A percentile compares a stretch with the other conserved stretches of the same genome.
Evolutionary conservation across 805 yeast genomes (phyloP).

Genomic region (Wickerhamomyces silvicola): DNA sequence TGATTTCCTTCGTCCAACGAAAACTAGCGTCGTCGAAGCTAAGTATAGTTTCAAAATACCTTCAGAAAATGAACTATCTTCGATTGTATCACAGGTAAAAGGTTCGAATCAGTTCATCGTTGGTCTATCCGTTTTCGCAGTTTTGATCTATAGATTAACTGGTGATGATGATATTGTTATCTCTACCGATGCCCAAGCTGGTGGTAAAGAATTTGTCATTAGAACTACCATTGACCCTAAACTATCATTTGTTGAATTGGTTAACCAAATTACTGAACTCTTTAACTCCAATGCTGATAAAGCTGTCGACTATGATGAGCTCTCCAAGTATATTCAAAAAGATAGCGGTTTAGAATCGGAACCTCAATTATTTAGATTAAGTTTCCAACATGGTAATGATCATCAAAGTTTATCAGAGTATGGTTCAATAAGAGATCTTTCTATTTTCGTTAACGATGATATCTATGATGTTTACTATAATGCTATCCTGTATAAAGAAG

Average conservation of each 20-base stretch:
- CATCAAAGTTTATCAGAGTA: conserved; percentile 22
- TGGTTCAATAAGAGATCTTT: conserved; percentile 60
- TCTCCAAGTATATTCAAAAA: conserved; percentile 45
- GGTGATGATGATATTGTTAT: conserved; percentile 94
- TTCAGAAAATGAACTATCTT: conserved; percentile 18
- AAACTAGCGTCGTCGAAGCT: conserved; percentile 62
- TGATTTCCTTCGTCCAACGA: conserved; percentile 75
- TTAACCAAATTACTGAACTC: conserved; percentile 36
- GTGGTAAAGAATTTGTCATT: conserved; percentile 46
- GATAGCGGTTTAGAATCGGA: conserved; percentile 44
- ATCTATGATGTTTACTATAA: conserved; percentile 56
- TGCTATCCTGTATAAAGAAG: conserved; percentile 62
- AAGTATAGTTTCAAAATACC: conserved; percentile 33
- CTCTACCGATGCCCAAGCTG: conserved; percentile 50
- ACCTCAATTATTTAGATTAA: conserved; percentile 55
- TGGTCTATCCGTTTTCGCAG: conserved; percentile 61
- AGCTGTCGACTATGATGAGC: conserved; percentile 45
- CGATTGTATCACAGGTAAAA: conserved; percentile 14
- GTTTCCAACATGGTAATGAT: conserved; percentile 42
- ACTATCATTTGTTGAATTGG: conserved; percentile 47
- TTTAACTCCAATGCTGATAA: conserved; percentile 25
- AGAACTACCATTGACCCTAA: conserved; percentile 55
- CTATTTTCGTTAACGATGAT: conserved; percentile 39
- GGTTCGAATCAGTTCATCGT: conserved; percentile 36
- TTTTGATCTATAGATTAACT: conserved; percentile 70